Conservation (phyloP, 2,329 filamentous ascomycete genomes). For the Fusarium succisae region DNA sequence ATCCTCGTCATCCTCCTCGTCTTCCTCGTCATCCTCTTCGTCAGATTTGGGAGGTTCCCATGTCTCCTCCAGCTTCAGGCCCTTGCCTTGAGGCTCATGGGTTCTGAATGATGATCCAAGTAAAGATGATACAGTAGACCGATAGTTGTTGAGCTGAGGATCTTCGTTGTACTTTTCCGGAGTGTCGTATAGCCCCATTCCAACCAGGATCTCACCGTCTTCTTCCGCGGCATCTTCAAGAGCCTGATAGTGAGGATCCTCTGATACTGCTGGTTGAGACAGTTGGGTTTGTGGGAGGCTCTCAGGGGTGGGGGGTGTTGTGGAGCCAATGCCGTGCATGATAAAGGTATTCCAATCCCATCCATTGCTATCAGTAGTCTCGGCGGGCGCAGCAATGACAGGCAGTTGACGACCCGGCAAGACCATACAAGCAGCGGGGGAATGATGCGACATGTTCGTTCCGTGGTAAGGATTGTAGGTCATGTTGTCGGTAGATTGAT, state of each 20-base stretch:
- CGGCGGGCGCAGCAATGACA: constrained; percentile 46
- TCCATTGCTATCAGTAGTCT: constrained; percentile 17
- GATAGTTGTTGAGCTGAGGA: constrained; percentile 62
- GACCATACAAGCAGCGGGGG: constrained; percentile 41
- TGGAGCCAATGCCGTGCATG: constrained; percentile 56
- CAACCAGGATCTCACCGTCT: constrained; percentile 78
- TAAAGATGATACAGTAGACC: constrained; percentile 63
- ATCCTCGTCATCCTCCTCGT: constrained; percentile 56
- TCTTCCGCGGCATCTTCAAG: constrained; percentile 61
- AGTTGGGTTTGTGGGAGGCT: constrained; percentile 64
- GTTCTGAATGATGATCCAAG: constrained; percentile 59
- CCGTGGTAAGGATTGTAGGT: constrained; percentile 53
- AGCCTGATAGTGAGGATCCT: constrained; percentile 61
- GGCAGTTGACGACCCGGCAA: constrained; percentile 31
- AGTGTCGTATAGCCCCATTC: constrained; percentile 82
- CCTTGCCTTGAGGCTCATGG: constrained; percentile 69
- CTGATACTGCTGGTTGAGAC: constrained; percentile 56
- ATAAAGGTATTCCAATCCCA: constrained; percentile 59
- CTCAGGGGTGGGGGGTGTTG: constrained; percentile 68
- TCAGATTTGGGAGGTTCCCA: constrained; percentile 76
- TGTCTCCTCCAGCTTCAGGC: constrained; percentile 82
- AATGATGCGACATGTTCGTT: constrained; percentile 49
- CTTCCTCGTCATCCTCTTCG: constrained; percentile 63
- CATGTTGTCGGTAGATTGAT: constrained; percentile 49
- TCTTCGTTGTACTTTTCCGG: constrained; percentile 67